Evolutionary conservation across 2,329 filamentous ascomycete species (phyloP).

Genomic region (Beauveria sp.): DNA sequence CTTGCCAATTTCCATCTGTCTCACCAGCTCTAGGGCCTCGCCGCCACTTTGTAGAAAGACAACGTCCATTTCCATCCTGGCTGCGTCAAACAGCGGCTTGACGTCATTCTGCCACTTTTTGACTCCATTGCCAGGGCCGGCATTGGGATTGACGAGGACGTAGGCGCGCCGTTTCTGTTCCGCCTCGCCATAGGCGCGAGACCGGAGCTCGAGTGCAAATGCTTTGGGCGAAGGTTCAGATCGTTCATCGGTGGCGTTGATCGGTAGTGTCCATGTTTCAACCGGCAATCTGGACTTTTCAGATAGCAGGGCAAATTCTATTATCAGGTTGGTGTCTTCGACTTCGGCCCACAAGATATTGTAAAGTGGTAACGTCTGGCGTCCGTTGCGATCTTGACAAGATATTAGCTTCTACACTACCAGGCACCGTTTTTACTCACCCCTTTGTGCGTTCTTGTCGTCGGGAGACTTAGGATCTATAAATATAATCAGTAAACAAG

Average conservation of each 20-base stretch:
- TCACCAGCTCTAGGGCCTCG: slow-evolving; percentile 70
- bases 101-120: slow-evolving; percentile 69
- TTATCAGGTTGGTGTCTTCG: slow-evolving; percentile 50
- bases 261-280: slow-evolving; percentile 50
- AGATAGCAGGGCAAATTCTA: slow-evolving; percentile 61
- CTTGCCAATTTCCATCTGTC: slow-evolving; percentile 65
- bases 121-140: slow-evolving; percentile 69
- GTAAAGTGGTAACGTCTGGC: slow-evolving; percentile 59
- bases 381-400: slow-evolving; percentile 18
- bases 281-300: slow-evolving; percentile 54
- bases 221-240: slow-evolving; percentile 35
- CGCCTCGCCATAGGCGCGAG: slow-evolving; percentile 61
- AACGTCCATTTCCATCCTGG: slow-evolving; percentile 67
- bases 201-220: slow-evolving; percentile 60
- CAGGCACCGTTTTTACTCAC: neutral
- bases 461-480: neutral
- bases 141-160: slow-evolving; percentile 84
- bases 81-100: slow-evolving; percentile 75
- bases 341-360: slow-evolving; percentile 78
- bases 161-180: slow-evolving; percentile 71
- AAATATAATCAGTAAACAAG: neutral
- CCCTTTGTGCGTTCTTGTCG: neutral
- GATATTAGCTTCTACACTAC: neutral
- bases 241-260: slow-evolving; percentile 7
- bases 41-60: slow-evolving; percentile 63